A percentile compares a stretch with the other conserved stretches of the same genome.
Conservation (phyloP, 2,329 filamentous ascomycete genomes). For the Thelonectria rubi region DNA sequence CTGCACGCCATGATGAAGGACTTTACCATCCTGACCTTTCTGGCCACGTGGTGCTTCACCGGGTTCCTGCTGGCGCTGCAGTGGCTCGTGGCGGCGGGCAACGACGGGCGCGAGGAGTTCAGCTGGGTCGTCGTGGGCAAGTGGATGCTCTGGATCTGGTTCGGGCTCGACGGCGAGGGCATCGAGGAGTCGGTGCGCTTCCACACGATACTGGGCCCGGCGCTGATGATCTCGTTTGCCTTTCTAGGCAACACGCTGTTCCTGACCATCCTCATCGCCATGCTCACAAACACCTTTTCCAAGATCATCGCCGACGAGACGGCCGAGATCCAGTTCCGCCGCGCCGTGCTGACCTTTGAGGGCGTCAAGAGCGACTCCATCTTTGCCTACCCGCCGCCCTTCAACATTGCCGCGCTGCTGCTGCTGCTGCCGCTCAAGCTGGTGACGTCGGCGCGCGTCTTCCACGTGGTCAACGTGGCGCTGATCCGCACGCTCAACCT, state of each 20-base stretch:
- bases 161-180: constrained; percentile 72
- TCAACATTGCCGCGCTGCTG: constrained; percentile 73
- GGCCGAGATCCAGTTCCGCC: constrained; percentile 76
- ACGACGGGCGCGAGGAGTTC: constrained; percentile 43
- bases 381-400: constrained; percentile 74
- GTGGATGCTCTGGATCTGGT: constrained; percentile 85
- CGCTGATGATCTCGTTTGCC: constrained; percentile 76
- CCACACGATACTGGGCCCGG: constrained; percentile 72
- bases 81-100: constrained; percentile 62
- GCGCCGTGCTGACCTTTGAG: constrained; percentile 77
- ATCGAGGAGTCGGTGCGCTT: constrained; percentile 65
- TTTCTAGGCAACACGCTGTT: constrained; percentile 80
- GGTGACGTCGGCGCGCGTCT: constrained; percentile 67
- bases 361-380: constrained; percentile 78
- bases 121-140: constrained; percentile 69
- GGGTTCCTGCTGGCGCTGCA: constrained; percentile 75
- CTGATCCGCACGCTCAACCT: constrained; percentile 70
- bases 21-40: constrained; percentile 72
- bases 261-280: constrained; percentile 77
- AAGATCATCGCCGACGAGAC: constrained; percentile 74
- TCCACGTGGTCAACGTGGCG: constrained; percentile 77
- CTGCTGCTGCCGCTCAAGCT: constrained; percentile 73
- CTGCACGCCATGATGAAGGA: constrained; percentile 79
- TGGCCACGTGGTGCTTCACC: constrained; percentile 74
- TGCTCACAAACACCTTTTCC: constrained; percentile 77